Evolutionary conservation across 1,139 yeast genomes (phyloP), one percentile per base, ranked within the genome.

Genomic region (Arxiozyma telluris): DNA sequence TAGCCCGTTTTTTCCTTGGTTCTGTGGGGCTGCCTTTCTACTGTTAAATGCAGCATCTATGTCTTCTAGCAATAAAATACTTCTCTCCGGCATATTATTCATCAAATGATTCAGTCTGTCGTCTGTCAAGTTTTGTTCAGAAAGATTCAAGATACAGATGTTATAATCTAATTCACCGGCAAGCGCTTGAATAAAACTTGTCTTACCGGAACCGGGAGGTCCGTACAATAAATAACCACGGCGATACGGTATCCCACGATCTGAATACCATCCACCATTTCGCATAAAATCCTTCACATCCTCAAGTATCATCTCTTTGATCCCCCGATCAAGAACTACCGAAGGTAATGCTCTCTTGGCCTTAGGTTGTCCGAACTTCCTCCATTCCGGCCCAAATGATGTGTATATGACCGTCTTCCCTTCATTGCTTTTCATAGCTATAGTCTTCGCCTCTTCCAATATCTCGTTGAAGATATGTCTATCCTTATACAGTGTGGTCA

Each of bases 301-400:
- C 1, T 66, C 65, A 4, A 87, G 69, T 25, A 93, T 80, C 18
- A 70, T 64, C 56, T 84, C 87, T 59, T 83, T 82, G 49, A 93
- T 74, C 1, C 89, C 93, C 17, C 6, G 17, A 66, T 90, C 98
- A 55, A 93, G 74, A 44, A 93, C 83, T 18, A 93, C 99, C 17
- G 96, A 87, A 6, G 87, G 93, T 43, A 91, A 72, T 50, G 84
- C 74, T 63, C 99, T 78, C 71, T 93, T 91, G 61, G 84, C 84
- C 60, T 97, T 78, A 1, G 99, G 98, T 66, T 87, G 94, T 1
- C 99, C 99, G 73, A 93, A 93, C 3, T 96, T 96, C 62, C 98
- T 77, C 99, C 99, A 93, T 66, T 93, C 99, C 17, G 96, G 96
- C 1, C 98, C 98, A 87, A 94, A 91, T 2, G 96, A 87, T 1